These are phyloP conservation scores for Entamoeba invadens DNA, from an alignment of 208 protist species.

Conservation along the genomic window DNA sequence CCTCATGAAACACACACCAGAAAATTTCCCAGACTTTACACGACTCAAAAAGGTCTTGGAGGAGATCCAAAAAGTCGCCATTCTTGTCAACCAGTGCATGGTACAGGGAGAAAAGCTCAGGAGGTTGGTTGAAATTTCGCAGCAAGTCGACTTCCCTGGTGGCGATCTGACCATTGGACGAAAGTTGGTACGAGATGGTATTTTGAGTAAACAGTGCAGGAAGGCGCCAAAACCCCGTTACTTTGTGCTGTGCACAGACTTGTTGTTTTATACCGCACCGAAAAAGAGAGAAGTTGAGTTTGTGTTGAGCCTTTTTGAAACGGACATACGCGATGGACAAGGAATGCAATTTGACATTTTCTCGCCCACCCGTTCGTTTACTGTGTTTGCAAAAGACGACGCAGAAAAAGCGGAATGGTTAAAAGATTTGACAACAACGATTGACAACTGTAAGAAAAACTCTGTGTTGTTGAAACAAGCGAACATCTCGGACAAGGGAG, in stretches of 20 bases:
- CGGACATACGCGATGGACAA: background rate
- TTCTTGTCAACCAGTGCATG: background rate
- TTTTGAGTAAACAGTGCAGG: background rate
- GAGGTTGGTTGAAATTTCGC: background rate
- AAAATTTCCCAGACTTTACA: background rate
- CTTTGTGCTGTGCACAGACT: background rate
- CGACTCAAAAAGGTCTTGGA: background rate
- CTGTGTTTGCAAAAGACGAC: background rate
- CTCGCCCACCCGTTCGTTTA: background rate
- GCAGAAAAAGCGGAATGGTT: background rate
- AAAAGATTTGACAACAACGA: background rate
- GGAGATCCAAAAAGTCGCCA: background rate
- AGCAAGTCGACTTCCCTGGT: background rate
- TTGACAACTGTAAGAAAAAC: background rate
- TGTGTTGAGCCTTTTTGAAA: background rate
- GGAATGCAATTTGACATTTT: background rate
- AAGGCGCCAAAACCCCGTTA: background rate
- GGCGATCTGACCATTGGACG: background rate
- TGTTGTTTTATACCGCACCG: background rate
- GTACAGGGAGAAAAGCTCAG: background rate
- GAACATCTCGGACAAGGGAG: no score
- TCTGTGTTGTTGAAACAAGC: background rate
- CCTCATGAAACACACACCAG: background rate
- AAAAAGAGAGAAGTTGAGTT: background rate
- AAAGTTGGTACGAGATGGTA: background rate